Base-by-base conservation (phyloP, 345 rosid species). In the Eucalyptus erythrocorys region DNA sequence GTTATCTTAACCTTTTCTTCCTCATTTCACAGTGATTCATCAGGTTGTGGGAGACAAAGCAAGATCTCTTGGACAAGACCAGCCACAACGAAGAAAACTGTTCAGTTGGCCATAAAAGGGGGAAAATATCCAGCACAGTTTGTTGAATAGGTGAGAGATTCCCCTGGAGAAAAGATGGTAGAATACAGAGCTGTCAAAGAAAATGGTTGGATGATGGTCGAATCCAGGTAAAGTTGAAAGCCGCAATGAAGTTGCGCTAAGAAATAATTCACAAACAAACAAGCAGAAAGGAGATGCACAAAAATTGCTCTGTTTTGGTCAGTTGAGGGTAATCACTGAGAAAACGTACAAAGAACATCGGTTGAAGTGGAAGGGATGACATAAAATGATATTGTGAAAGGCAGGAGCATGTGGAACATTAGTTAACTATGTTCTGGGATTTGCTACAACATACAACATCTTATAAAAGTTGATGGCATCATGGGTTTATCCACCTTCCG, bases 51-150 rank as follows among this genome's bases (percentile, higher is more conserved):
- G 89, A 98, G 98, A 92, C 95, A 96, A 88, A 90, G 93, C 90
- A 95, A 91, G 91, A 95, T 92, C 87, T 93, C 94, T 91, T 95
- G 91, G 26, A 94, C 71, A 98, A 92, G 89, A 94, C 80, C 57
- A 93, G 94, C 99, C 99, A 97, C 97, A 95, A 93, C 85, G 99
- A 94, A 82, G 98, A 93, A 93, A 98, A 95, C 53, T 93, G 93
- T 87, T 96, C 96, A 22, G 95, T 90, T 79, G 99, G 99, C 61
- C 90, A 90, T 90, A 98, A 88, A 85, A 92, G 91, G 43, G 99
- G 99, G 88, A 95, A 90, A 89, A 95, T 91, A 87, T 97, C 99
- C 89, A 98, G 93, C 89, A 94, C 94, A 80, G 95, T 91, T 34
- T 96, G 96, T 68, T 97, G 95, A 86, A 95, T 93, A 89, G 97